phyloP scores from a whole-genome alignment of 805 yeast genomes.

The Wickerhamomyces rabaulensis region DNA sequence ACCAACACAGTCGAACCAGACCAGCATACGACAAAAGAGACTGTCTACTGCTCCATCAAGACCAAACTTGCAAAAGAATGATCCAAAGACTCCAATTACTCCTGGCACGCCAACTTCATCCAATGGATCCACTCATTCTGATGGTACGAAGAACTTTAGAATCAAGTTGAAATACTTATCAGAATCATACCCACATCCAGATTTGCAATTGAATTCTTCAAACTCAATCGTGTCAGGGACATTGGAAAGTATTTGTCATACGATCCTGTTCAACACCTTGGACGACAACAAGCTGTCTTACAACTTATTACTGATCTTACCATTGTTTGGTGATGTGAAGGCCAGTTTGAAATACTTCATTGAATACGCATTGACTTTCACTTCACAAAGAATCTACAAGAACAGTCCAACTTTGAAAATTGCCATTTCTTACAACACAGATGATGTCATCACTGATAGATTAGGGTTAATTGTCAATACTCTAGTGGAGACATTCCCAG shows the following conservation, averaged over 20 bases:
- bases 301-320: conserved; percentile 47
- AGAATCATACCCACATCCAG: conserved; percentile 57
- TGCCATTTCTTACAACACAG: conserved; percentile 27
- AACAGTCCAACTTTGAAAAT: conserved; percentile 11
- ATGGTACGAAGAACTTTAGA: conserved; percentile 1
- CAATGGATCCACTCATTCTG: neutral
- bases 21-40: conserved; percentile 22
- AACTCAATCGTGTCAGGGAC: conserved; percentile 50
- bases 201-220: conserved; percentile 42
- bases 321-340: conserved; percentile 46
- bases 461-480: conserved; percentile 49
- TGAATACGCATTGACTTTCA: conserved; percentile 33
- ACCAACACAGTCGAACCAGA: conserved; percentile 1
- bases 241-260: conserved; percentile 72
- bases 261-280: conserved; percentile 51
- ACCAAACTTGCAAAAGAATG: conserved; percentile 10
- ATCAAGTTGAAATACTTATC: conserved; percentile 30
- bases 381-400: conserved; percentile 23
- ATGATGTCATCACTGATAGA: conserved; percentile 42
- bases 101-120: conserved; percentile 5
- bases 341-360: conserved; percentile 39
- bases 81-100: conserved; percentile 11
- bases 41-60: conserved; percentile 20
- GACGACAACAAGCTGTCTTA: conserved; percentile 33
- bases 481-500: conserved; percentile 54